Conservation (phyloP, 2,329 filamentous ascomycete genomes). For the Chrysoporthe puriensis region DNA sequence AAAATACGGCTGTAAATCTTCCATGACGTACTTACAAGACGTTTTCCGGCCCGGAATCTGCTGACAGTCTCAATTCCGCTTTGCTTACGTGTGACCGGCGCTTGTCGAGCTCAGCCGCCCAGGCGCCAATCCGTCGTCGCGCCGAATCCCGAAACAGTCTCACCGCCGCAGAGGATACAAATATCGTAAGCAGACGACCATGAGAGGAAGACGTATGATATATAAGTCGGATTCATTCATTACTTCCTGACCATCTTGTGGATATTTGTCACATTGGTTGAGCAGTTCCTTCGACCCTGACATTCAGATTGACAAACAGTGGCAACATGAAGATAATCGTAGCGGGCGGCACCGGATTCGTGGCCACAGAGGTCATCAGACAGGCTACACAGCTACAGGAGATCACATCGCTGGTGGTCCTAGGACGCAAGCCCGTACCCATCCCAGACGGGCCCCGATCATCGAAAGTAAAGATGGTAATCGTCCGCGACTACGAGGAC, state of each 20-base stretch:
- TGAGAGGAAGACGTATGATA: background rate
- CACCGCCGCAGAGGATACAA: background rate
- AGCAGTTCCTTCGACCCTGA: background rate
- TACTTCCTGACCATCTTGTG: background rate
- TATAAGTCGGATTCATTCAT: background rate
- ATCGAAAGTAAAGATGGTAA: conserved; percentile 39
- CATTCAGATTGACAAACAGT: background rate
- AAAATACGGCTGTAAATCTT: background rate
- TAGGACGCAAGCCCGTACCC: conserved; percentile 43
- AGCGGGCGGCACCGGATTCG: conserved; percentile 46
- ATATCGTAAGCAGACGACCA: background rate
- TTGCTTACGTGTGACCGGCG: background rate
- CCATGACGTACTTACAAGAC: background rate
- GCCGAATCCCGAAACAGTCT: background rate
- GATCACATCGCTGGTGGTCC: conserved; percentile 46
- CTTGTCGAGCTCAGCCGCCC: background rate
- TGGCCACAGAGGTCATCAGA: conserved; percentile 48
- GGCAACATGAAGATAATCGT: conserved; percentile 49
- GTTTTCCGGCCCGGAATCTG: background rate
- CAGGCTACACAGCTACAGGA: conserved; percentile 42
- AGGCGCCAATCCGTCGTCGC: background rate
- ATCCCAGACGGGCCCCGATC: conserved; percentile 20
- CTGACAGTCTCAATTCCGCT: background rate
- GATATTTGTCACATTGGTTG: background rate
- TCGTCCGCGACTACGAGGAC: conserved; percentile 44